Evolutionary conservation across 2,329 filamentous ascomycete genomes (phyloP).

Genomic region (Aspergillus texensis): DNA sequence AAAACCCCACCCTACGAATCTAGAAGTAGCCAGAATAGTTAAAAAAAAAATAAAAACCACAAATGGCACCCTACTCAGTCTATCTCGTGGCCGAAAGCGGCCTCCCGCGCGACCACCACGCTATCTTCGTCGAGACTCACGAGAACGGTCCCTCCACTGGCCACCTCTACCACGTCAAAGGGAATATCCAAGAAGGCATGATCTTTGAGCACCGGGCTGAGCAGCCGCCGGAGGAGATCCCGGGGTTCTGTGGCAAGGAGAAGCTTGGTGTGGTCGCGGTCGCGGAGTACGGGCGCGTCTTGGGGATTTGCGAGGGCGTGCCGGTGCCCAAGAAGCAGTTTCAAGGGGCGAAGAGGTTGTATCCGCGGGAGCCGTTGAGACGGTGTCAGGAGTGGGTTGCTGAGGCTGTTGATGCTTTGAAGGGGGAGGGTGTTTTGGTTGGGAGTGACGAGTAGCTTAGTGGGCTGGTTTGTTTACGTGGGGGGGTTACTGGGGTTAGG

Average conservation of each 20-base stretch:
- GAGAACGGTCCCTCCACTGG: constrained; percentile 20
- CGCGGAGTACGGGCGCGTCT: constrained; percentile 22
- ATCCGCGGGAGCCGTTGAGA: constrained; percentile 25
- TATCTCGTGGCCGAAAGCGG: constrained; percentile 22
- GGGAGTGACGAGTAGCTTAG: background rate
- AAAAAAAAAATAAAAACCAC: background rate
- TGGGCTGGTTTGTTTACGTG: background rate
- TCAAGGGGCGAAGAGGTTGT: constrained; percentile 28
- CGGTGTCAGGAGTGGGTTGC: constrained; percentile 37
- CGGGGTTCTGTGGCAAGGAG: background rate
- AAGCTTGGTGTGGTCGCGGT: background rate
- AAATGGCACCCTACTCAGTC: constrained; percentile 21
- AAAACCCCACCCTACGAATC: background rate
- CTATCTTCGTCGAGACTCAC: constrained; percentile 32
- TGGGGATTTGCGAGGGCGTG: constrained; percentile 23
- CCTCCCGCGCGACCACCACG: constrained; percentile 30
- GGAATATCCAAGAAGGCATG: constrained; percentile 37
- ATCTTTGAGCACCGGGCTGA: constrained; percentile 22
- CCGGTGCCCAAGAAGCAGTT: constrained; percentile 36
- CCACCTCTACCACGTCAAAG: constrained; percentile 31
- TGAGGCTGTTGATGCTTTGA: constrained; percentile 24
- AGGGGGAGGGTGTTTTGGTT: constrained; percentile 6
- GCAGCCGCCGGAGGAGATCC: constrained; percentile 19
- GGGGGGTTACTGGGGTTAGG: background rate
- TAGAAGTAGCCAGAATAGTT: background rate